These are phyloP conservation scores for Trichoderma lentiforme DNA, from an alignment of 2,329 filamentous ascomycete genomes.

Conservation along the genomic window DNA sequence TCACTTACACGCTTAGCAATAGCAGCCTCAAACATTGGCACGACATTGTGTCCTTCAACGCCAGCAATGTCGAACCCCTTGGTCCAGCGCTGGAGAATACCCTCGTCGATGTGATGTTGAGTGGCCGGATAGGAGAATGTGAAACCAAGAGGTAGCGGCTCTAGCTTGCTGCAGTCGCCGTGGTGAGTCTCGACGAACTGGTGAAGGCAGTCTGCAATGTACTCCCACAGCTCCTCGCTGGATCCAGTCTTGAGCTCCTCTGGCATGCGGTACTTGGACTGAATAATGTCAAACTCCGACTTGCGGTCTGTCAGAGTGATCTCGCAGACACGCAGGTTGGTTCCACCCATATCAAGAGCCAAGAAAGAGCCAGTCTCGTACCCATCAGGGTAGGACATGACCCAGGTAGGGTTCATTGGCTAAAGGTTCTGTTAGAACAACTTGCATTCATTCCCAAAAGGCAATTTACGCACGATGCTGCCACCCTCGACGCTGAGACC, in stretches of 20 bases:
- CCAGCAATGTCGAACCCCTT: constrained; percentile 95
- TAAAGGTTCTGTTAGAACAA: constrained; percentile 36
- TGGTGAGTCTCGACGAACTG: constrained; percentile 89
- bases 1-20: constrained; percentile 53
- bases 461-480: constrained; percentile 69
- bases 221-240: constrained; percentile 87
- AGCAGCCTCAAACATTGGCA: constrained; percentile 80
- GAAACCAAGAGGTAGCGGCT: constrained; percentile 78
- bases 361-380: constrained; percentile 84
- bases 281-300: constrained; percentile 89
- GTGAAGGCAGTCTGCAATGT: constrained; percentile 87
- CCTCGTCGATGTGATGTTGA: constrained; percentile 90
- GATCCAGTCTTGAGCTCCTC: constrained; percentile 85
- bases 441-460: not conserved
- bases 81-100: constrained; percentile 90
- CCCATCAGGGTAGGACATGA: constrained; percentile 83
- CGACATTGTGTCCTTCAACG: constrained; percentile 86
- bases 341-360: constrained; percentile 93
- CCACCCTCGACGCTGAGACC: constrained; percentile 83
- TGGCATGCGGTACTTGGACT: constrained; percentile 94
- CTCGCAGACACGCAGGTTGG: constrained; percentile 91
- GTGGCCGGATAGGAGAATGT: constrained; percentile 95
- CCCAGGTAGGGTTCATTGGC: constrained; percentile 99
- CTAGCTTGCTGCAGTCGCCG: constrained; percentile 58
- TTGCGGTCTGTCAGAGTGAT: constrained; percentile 83